Base-by-base conservation (phyloP, 208 protist genomes). In the Trichomonas vaginalis region DNA sequence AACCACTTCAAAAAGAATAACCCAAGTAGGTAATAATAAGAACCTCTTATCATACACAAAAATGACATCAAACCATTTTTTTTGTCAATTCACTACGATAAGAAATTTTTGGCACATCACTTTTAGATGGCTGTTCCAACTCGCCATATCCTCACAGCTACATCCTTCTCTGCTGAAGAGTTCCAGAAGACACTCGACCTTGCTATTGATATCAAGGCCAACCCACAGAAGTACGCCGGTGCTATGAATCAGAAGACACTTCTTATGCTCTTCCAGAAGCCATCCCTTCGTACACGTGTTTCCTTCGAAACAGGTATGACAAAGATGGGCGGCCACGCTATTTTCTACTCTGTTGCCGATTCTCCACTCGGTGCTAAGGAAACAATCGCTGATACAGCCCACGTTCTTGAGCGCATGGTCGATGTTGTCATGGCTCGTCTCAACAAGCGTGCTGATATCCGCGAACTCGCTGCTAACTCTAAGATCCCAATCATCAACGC, bases 211-310 rank as follows among this genome's bases (percentile, higher is more conserved):
- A 95, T 95, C 35, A 95, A 95, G 51, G 37, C 15, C 0, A 14
- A 95, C 42, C 92, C 92, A 95, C 15, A 70, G 15, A 79, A 95
- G 14, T 95, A 95, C 27, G 14, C 92, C 35, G 12, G 45, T 45
- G 51, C 32, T 21, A 37, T 95, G 10, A 21, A 49, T 21, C 48
- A 96, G 23, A 97, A 98, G 96, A 98, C 97, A 35, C 95, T 98
- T 8, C 95, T 98, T 0, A 97, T 98, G 97, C 90, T 98, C 17
- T 98, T 98, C 96, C 97, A 98, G 95, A 98, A 98, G 96, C 98
- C 98, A 45, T 98, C 97, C n/a, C 96, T 98, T 2, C 95, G 98
- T 39, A 98, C 97, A 95, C 96, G 97, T 61, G 96, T 98, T 48
- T 98, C 97, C 15, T 97, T 98, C 61, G 98, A 98, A 95, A 98